Evolutionary conservation across 306 rosid species (phyloP).

Genomic region (Lathyrus aphaca): DNA sequence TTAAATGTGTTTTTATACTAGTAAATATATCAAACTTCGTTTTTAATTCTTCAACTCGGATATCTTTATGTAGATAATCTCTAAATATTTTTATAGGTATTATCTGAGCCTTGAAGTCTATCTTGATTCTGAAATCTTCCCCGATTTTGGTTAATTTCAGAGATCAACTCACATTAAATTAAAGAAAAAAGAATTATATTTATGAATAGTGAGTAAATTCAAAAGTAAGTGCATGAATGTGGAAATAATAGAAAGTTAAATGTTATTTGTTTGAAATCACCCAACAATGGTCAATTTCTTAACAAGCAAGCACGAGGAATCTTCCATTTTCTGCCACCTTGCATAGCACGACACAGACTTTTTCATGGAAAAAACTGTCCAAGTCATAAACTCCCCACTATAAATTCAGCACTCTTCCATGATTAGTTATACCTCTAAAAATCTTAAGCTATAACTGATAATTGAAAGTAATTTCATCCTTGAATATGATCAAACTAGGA

Average conservation of each 20-base stretch:
- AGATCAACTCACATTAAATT: no score
- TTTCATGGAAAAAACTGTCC: neutral
- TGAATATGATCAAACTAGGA: constrained; percentile 43
- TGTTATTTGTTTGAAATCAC: neutral
- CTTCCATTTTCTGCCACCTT: constrained; percentile 25
- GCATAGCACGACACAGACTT: constrained; percentile 32
- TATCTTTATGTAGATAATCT: no score
- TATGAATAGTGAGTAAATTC: constrained; percentile 1
- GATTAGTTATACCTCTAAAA: neutral
- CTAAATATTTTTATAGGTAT: no score
- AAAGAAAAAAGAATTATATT: no score
- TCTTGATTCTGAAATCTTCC: no score
- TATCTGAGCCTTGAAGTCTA: no score
- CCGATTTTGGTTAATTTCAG: no score
- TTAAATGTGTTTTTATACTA: no score
- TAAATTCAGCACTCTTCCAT: constrained; percentile 23
- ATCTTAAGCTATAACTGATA: constrained; percentile 9
- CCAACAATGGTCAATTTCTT: constrained; percentile 17
- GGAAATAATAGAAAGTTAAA: neutral
- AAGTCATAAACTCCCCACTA: constrained; percentile 19
- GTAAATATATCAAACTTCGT: no score
- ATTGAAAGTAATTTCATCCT: neutral
- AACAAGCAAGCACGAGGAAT: constrained; percentile 11
- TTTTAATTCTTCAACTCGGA: no score
- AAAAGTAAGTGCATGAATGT: constrained; percentile 11